phyloP scores from a whole-genome alignment of 2,329 filamentous ascomycete genomes.

The Pseudogymnoascus sp. region DNA sequence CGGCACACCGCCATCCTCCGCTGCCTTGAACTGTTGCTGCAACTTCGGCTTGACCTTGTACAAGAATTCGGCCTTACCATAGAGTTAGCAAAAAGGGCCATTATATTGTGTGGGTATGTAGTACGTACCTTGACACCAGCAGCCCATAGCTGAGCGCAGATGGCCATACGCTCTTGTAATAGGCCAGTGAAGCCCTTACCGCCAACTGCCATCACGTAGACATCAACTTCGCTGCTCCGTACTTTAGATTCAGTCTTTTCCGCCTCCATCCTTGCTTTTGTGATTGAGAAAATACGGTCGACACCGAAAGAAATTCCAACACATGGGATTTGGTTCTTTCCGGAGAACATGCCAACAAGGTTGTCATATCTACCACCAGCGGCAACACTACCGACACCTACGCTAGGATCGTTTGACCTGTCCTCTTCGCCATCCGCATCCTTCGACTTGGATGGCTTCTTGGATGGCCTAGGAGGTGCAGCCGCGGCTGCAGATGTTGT shows the following conservation, averaged over 20 bases:
- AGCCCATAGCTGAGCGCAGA: slow-evolving; percentile 73
- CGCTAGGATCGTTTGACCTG: slow-evolving; percentile 67
- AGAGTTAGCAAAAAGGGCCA: slow-evolving; percentile 9
- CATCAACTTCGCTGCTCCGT: slow-evolving; percentile 72
- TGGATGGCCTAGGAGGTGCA: slow-evolving; percentile 30
- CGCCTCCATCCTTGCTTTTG: slow-evolving; percentile 65
- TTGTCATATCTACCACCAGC: slow-evolving; percentile 90
- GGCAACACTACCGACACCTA: slow-evolving; percentile 81
- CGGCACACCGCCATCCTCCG: slow-evolving; percentile 71
- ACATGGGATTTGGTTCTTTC: slow-evolving; percentile 79
- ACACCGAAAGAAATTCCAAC: slow-evolving; percentile 91
- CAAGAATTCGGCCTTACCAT: slow-evolving; percentile 64
- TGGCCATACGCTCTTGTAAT: slow-evolving; percentile 73
- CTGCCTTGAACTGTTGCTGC: slow-evolving; percentile 82
- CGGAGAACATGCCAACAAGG: slow-evolving; percentile 87
- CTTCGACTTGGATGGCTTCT: slow-evolving; percentile 42
- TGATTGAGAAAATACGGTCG: slow-evolving; percentile 90
- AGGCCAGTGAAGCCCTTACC: slow-evolving; percentile 77
- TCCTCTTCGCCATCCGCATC: slow-evolving; percentile 50
- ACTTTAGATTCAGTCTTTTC: slow-evolving; percentile 48
- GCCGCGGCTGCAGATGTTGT: slow-evolving; percentile 33
- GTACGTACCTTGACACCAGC: slow-evolving; percentile 70
- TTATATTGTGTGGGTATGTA: neutral
- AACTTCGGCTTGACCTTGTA: slow-evolving; percentile 90
- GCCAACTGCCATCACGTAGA: slow-evolving; percentile 91